Evolutionary conservation across 306 rosid genomes (phyloP), one percentile per base, ranked within the genome.

Genomic region (Pueraria montana): DNA sequence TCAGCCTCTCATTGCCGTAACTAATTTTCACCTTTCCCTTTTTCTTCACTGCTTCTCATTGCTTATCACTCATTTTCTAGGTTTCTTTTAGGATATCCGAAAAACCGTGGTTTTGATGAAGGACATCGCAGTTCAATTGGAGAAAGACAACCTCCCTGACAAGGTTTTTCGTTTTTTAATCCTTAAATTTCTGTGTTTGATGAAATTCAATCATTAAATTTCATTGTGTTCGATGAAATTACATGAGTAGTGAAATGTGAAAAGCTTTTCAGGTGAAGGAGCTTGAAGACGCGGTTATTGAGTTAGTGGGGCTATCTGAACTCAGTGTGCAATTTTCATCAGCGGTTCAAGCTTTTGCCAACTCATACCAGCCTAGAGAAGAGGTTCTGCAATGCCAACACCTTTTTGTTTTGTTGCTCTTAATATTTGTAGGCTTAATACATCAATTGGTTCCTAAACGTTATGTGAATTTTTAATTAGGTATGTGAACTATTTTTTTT

Each of bases 71-170:
- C 48, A 16, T 72, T 80, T 59, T 42, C 17, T 78, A 61, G 59
- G 18, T 79, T 81, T 66, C 18, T 74, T 74, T 86, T 86, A 96
- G 98, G 97, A 92, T 53, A 83, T 91, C 21, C 89, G 98, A 34
- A 81, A 53, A 86, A 70, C 90, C 38, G 76, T 88, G 78, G 32
- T 9, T 69, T 8, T 89, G 86, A 90, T 92, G 93, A 92, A 89
- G 90, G 93, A 88, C 4, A 81, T 96, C 80, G 98, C 95, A 0
- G 89, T 92, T 85, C 93, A 94, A 86, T 83, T 94, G 82, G 99
- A 94, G 87, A 90, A 76, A 69, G 90, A 90, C 18, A 84, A 87
- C 14, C 90, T 84, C 40, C 80, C 86, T 63, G 88, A 84, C 55
- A 90, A 73, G 95, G 97, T 93, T 64, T 48, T 9, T 53, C 10